Evolutionary conservation across 345 rosid species (phyloP).

Genomic region (Hibiscus syriacus): DNA sequence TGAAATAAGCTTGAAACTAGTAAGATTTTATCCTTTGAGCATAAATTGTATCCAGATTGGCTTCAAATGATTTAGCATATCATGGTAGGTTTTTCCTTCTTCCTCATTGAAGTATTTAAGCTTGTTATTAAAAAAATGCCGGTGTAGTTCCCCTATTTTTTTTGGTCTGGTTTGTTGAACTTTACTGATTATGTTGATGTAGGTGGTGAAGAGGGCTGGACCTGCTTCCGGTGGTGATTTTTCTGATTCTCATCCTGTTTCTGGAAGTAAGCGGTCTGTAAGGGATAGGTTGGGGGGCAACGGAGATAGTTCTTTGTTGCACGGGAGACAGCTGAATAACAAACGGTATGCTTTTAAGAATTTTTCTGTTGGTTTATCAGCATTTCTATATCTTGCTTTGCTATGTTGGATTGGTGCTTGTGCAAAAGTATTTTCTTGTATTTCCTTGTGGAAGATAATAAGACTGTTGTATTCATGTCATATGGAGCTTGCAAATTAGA

Average conservation of each 20-base stretch:
- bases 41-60: not conserved
- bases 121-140: not conserved
- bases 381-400: not conserved
- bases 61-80: not conserved
- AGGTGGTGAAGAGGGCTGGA: conserved; percentile 80
- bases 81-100: not conserved
- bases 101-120: not conserved
- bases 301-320: conserved; percentile 30
- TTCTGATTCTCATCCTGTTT: conserved; percentile 28
- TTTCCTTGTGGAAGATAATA: not conserved
- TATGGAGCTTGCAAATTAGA: not conserved
- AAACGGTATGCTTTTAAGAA: conserved; percentile 45
- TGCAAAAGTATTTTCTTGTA: not conserved
- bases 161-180: not conserved
- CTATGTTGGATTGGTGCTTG: not conserved
- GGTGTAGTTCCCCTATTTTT: not conserved
- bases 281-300: conserved; percentile 76
- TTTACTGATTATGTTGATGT: conserved; percentile 10
- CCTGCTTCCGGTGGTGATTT: conserved; percentile 27
- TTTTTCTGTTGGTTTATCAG: not conserved
- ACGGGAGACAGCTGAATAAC: conserved; percentile 29
- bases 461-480: not conserved
- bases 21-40: not conserved
- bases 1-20: not conserved
- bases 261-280: conserved; percentile 70